phyloP scores from a whole-genome alignment of 148 eudicot species.

The Cornus controversa region DNA sequence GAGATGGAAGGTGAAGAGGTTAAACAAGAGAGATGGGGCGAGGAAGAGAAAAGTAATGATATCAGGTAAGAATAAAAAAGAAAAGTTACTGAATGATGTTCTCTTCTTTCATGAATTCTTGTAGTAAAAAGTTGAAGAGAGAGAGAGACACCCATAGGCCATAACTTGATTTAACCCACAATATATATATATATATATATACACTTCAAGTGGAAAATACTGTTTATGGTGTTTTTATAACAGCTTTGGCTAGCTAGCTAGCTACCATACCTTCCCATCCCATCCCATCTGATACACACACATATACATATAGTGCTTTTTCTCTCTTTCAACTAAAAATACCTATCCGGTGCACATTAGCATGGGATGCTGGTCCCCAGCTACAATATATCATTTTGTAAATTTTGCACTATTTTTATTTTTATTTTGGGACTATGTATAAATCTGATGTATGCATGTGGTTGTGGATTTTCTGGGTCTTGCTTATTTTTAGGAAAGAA shows the following conservation, averaged over 20 bases:
- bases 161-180: slow-evolving; percentile 16
- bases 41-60: slow-evolving; percentile 19
- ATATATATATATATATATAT: background rate
- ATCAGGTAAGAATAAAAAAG: slow-evolving; percentile 25
- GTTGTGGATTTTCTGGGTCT: slow-evolving; percentile 29
- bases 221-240: slow-evolving; percentile 17
- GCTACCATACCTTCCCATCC: slow-evolving; percentile 19
- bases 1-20: slow-evolving; percentile 24
- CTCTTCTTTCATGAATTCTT: slow-evolving; percentile 14
- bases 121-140: slow-evolving; percentile 13
- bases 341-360: slow-evolving; percentile 35
- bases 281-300: slow-evolving; percentile 12
- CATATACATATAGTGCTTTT: background rate
- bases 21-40: slow-evolving; percentile 12
- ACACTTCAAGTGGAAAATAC: slow-evolving; percentile 15
- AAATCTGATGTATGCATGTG: slow-evolving; percentile 14
- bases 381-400: slow-evolving; percentile 11
- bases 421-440: slow-evolving; percentile 10
- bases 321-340: background rate
- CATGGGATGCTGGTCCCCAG: slow-evolving; percentile 36
- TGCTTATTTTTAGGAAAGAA: slow-evolving; percentile 40
- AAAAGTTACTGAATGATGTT: slow-evolving; percentile 11
- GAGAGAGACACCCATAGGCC: background rate
- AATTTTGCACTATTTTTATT: slow-evolving; percentile 8
- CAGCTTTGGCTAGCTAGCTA: slow-evolving; percentile 14